Conservation (phyloP, 164 flowering plant genomes). For the Cinnamomum micranthum region DNA sequence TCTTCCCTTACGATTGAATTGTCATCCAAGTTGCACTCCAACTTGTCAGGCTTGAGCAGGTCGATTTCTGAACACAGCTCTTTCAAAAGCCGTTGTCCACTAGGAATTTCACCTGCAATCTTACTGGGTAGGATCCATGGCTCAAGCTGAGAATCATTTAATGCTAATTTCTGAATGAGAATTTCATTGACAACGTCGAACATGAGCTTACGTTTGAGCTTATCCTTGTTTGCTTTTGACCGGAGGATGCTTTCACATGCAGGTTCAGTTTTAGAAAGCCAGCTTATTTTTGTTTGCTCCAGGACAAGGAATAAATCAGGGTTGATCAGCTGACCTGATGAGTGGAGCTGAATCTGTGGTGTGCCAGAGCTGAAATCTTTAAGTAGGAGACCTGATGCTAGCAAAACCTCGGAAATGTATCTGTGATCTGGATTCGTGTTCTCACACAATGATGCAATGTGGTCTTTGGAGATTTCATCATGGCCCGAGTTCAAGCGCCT, state of each 20-base stretch:
- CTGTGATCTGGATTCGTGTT: conserved; percentile 45
- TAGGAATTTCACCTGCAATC: conserved; percentile 26
- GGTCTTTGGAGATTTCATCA: conserved; percentile 27
- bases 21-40: conserved; percentile 27
- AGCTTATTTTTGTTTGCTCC: conserved; percentile 50
- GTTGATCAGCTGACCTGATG: conserved; percentile 55
- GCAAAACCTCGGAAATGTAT: conserved; percentile 63
- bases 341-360: conserved; percentile 40
- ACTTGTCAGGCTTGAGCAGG: conserved; percentile 33
- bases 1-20: conserved; percentile 46
- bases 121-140: conserved; percentile 30
- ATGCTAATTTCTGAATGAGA: conserved; percentile 35
- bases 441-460: conserved; percentile 29
- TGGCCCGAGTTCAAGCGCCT: conserved; percentile 25
- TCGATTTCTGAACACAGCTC: conserved; percentile 67
- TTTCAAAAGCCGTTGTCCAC: conserved; percentile 44
- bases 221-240: conserved; percentile 24
- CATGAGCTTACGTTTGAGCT: conserved; percentile 51
- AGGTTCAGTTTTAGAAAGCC: conserved; percentile 17
- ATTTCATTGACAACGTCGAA: conserved; percentile 82
- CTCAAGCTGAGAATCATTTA: conserved; percentile 16
- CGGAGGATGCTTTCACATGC: conserved; percentile 9
- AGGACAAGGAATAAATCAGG: conserved; percentile 65
- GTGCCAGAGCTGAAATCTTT: conserved; percentile 42
- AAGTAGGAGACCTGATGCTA: conserved; percentile 72